Percentiles rank a stretch among this genome's conserved stretches.
These are phyloP conservation scores for Sporisorium reilianum DNA, from an alignment of 1,284 basidiomycete species.

Conservation along the genomic window DNA sequence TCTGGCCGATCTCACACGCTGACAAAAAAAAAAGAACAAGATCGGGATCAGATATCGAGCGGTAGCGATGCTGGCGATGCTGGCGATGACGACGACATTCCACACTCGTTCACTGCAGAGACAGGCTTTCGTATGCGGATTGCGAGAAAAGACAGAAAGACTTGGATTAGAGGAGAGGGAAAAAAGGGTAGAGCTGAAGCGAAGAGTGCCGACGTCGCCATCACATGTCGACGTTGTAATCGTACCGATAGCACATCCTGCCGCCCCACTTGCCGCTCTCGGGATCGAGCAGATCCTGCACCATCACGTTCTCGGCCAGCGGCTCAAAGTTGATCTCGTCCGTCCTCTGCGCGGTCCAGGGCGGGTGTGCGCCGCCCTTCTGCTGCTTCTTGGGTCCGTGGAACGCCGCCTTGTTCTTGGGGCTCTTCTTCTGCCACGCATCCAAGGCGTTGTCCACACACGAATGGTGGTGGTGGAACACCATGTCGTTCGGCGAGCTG, in stretches of 20 bases:
- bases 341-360: conserved; percentile 23
- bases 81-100: no score
- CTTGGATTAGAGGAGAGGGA: background rate
- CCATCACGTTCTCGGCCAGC: conserved; percentile 26
- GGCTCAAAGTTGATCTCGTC: conserved; percentile 38
- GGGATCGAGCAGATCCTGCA: conserved; percentile 28
- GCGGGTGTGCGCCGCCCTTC: conserved; percentile 13
- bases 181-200: background rate
- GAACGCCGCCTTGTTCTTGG: conserved; percentile 17
- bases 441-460: conserved; percentile 20
- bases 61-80: no score
- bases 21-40: background rate
- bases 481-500: conserved; percentile 20
- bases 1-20: background rate
- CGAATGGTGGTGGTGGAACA: conserved; percentile 24
- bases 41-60: no score
- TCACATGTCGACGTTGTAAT: conserved; percentile 20
- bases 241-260: conserved; percentile 40
- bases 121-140: no score
- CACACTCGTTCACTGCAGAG: no score
- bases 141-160: background rate
- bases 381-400: conserved; percentile 36
- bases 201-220: no score
- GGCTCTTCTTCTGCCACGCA: conserved; percentile 21
- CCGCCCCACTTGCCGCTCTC: conserved; percentile 27